Evolutionary conservation across 768 basidiomycete genomes (phyloP).

Genomic region (Naganishia randhawae): DNA sequence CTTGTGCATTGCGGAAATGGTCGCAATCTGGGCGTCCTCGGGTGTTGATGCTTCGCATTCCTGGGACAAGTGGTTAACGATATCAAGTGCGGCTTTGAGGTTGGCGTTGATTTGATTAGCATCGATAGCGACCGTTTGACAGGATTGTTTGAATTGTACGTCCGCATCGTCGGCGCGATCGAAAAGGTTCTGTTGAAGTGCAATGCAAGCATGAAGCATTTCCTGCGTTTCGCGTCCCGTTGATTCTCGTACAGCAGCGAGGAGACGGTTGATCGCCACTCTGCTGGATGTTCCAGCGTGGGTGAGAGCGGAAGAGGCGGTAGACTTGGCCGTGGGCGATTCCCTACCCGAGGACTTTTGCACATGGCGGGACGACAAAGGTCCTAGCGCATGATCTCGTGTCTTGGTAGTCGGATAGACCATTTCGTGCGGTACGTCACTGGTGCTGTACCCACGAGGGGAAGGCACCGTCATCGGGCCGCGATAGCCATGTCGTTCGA

Average conservation of each 20-base stretch:
- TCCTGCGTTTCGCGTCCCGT: conserved; percentile 8
- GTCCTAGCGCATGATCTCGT: background rate
- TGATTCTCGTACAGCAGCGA: conserved; percentile 14
- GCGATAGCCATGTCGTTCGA: background rate
- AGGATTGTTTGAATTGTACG: background rate
- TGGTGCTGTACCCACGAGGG: background rate
- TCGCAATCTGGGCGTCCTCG: conserved; percentile 21
- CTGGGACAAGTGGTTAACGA: background rate
- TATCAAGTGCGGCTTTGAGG: conserved; percentile 18
- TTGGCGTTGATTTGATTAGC: conserved; percentile 22
- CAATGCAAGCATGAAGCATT: conserved; percentile 25
- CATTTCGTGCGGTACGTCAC: background rate
- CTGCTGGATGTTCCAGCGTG: conserved; percentile 24
- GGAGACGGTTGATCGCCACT: conserved; percentile 21
- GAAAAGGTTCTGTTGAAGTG: background rate
- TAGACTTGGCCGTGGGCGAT: background rate
- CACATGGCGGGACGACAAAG: background rate
- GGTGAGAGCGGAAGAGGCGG: background rate
- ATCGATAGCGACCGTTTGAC: conserved; percentile 11
- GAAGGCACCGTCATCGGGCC: background rate
- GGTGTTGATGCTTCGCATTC: conserved; percentile 19
- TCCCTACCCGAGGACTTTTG: background rate
- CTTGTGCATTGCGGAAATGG: conserved; percentile 17
- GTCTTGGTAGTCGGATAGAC: background rate
- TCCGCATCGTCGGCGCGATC: background rate